phyloP scores from a whole-genome alignment of 257 asterid genomes.

The Przewalskia tangutica region DNA sequence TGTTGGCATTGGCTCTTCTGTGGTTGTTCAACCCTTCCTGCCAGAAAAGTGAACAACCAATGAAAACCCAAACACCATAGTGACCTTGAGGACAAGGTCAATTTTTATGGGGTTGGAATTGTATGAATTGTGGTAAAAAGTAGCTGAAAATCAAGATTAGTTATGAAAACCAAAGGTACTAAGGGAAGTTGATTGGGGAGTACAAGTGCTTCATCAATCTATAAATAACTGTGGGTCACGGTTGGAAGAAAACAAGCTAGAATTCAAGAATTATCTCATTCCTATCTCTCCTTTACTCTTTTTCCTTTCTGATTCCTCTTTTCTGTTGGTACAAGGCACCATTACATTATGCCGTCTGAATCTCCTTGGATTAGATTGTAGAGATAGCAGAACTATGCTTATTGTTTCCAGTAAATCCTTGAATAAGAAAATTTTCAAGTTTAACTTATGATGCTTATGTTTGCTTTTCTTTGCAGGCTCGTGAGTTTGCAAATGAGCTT shows the following conservation, averaged over 20 bases:
- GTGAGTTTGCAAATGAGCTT: conserved; percentile 96
- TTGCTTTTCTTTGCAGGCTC: conserved; percentile 52
- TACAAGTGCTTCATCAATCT: background rate
- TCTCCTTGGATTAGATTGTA: background rate
- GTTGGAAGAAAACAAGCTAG: background rate
- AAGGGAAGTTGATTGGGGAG: background rate
- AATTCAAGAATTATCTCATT: background rate
- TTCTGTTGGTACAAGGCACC: background rate
- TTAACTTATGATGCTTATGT: conserved; percentile 5
- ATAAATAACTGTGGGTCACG: background rate
- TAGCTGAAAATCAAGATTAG: background rate
- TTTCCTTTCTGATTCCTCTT: background rate
- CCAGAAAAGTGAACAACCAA: background rate
- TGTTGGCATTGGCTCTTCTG: background rate
- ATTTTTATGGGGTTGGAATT: background rate
- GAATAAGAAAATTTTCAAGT: background rate
- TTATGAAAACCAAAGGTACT: background rate
- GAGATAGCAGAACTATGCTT: background rate
- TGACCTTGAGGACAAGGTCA: background rate
- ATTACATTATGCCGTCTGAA: background rate
- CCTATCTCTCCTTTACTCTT: background rate
- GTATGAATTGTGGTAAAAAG: background rate
- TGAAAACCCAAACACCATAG: background rate
- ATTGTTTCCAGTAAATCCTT: background rate
- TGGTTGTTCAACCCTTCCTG: background rate